Conservation (phyloP, 305 asterid genomes). For the Fraxinus baroniana region DNA sequence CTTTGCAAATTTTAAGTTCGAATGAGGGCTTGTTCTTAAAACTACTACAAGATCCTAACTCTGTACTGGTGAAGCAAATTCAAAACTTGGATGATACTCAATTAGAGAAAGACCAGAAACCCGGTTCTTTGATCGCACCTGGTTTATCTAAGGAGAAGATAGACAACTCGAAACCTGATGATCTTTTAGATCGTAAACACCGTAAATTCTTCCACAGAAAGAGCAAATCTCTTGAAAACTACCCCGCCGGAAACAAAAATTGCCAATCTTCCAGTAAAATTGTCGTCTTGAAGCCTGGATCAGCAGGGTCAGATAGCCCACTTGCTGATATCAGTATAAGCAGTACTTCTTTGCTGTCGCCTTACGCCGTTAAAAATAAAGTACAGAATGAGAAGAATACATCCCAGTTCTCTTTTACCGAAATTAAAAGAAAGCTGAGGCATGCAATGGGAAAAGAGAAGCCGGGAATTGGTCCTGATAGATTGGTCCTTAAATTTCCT, state of each 20-base stretch:
- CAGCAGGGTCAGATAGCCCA: slow-evolving; percentile 41
- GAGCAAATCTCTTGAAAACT: slow-evolving; percentile 72
- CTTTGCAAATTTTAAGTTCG: slow-evolving; percentile 50
- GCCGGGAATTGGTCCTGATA: slow-evolving; percentile 37
- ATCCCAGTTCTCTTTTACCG: slow-evolving; percentile 77
- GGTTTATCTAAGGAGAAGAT: slow-evolving; percentile 36
- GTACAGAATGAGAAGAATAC: slow-evolving; percentile 35
- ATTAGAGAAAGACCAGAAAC: slow-evolving; percentile 35
- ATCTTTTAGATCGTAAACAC: slow-evolving; percentile 45
- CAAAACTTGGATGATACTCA: slow-evolving; percentile 46
- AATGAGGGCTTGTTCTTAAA: slow-evolving; percentile 57
- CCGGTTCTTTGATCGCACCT: slow-evolving; percentile 33
- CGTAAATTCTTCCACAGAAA: slow-evolving; percentile 67
- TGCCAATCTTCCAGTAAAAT: slow-evolving; percentile 55
- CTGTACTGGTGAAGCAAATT: slow-evolving; percentile 46
- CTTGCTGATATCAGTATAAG: slow-evolving; percentile 27
- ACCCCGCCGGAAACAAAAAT: slow-evolving; percentile 44
- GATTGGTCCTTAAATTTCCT: slow-evolving; percentile 24
- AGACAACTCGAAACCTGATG: slow-evolving; percentile 42
- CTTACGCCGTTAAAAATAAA: slow-evolving; percentile 30
- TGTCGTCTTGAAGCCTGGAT: slow-evolving; percentile 72
- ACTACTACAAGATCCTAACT: slow-evolving; percentile 67
- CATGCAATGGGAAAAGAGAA: slow-evolving; percentile 85
- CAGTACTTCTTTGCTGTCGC: slow-evolving; percentile 36
- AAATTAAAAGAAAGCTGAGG: slow-evolving; percentile 77